Percentiles rank a stretch among this genome's conserved stretches.
phyloP scores from a whole-genome alignment of 495 filamentous ascomycete genomes.

The Glonium stellatum region DNA sequence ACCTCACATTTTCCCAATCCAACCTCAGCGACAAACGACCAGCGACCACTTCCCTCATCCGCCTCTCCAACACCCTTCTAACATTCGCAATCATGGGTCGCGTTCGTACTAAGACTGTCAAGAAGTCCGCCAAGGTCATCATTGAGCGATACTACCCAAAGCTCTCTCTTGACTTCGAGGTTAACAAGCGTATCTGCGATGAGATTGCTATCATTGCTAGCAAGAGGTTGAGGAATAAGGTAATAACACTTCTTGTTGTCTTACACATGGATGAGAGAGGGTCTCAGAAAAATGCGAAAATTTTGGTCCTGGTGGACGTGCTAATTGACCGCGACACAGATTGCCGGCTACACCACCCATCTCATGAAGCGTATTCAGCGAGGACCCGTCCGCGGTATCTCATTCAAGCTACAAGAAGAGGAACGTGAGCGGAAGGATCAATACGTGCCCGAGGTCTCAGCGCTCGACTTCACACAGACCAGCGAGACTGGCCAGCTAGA shows the following conservation, averaged over 20 bases:
- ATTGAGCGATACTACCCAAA: slow-evolving; percentile 98
- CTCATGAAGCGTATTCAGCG: slow-evolving; percentile 98
- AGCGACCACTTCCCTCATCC: neutral
- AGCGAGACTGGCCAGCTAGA: slow-evolving; percentile 88
- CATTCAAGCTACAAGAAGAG: slow-evolving; percentile 99
- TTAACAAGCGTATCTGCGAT: slow-evolving; percentile 99
- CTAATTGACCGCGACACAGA: slow-evolving; percentile 45
- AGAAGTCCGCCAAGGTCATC: slow-evolving; percentile 99
- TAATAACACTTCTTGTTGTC: neutral
- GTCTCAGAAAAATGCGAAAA: too few species aligned
- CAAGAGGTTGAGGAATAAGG: slow-evolving; percentile 62
- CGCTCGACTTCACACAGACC: slow-evolving; percentile 90
- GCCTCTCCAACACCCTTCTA: slow-evolving; percentile 1
- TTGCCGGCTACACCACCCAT: slow-evolving; percentile 96
- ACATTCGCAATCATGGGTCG: slow-evolving; percentile 82
- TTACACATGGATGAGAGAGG: too few species aligned
- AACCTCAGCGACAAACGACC: too few species aligned
- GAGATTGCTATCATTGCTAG: slow-evolving; percentile 99
- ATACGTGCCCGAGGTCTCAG: slow-evolving; percentile 97
- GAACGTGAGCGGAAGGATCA: slow-evolving; percentile 99
- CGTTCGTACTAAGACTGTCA: slow-evolving; percentile 96
- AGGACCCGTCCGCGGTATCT: slow-evolving; percentile 98
- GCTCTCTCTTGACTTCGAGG: slow-evolving; percentile 99
- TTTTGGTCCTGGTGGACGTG: neutral
- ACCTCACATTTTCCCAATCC: neutral